phyloP scores from a whole-genome alignment of 192 early-diverging fungal genomes.

The Thamnidium elegans region DNA sequence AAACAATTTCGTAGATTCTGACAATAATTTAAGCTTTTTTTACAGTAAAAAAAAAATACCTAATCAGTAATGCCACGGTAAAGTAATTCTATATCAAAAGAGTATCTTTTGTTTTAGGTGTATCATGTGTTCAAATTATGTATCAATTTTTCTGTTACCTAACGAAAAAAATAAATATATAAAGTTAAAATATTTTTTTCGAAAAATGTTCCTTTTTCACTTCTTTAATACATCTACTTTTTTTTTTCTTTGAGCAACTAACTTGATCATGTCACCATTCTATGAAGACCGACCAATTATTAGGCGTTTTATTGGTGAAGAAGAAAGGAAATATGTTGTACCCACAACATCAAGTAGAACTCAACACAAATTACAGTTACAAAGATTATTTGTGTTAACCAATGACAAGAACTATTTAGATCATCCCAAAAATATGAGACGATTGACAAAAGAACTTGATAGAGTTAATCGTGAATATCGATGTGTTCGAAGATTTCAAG shows the following conservation, averaged over 20 bases:
- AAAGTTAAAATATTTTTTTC: too few species aligned
- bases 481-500: conserved; percentile 30
- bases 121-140: too few species aligned
- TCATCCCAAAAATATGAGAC: conserved; percentile 40
- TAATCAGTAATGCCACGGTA: too few species aligned
- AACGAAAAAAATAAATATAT: too few species aligned
- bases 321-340: background rate
- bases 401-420: conserved; percentile 41
- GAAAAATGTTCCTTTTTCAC: too few species aligned
- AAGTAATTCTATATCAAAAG: too few species aligned
- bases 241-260: too few species aligned
- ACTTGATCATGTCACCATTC: background rate
- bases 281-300: background rate
- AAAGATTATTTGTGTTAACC: conserved; percentile 40
- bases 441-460: conserved; percentile 42
- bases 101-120: too few species aligned
- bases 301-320: background rate
- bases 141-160: too few species aligned
- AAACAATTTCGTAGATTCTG: background rate
- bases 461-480: conserved; percentile 44
- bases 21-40: background rate
- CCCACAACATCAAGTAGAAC: conserved; percentile 23
- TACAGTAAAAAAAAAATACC: too few species aligned
- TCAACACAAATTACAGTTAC: conserved; percentile 43
- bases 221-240: too few species aligned